Conservation (phyloP, 73 alveolate species). For the Urostyla sp. region DNA sequence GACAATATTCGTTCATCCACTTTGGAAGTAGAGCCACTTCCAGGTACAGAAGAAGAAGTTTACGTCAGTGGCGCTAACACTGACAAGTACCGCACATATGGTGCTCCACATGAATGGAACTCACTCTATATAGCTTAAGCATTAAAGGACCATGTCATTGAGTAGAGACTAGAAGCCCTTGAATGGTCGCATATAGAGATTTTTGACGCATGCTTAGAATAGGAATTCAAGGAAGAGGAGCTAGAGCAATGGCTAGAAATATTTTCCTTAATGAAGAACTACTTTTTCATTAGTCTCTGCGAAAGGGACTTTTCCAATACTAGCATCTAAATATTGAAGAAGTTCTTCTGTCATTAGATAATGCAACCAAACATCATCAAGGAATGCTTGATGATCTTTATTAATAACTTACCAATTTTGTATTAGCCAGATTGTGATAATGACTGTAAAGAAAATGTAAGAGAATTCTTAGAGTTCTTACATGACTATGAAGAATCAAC, state of each 20-base stretch:
- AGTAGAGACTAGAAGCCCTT: conserved; percentile 57
- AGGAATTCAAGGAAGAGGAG: conserved; percentile 69
- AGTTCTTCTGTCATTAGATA: conserved; percentile 61
- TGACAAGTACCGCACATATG: conserved; percentile 75
- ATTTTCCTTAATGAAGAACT: conserved; percentile 63
- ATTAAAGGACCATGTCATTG: conserved; percentile 73
- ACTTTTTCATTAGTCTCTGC: conserved; percentile 69
- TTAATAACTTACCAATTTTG: conserved; percentile 56
- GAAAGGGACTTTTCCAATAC: conserved; percentile 66
- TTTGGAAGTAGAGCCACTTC: conserved; percentile 69
- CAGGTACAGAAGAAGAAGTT: conserved; percentile 71
- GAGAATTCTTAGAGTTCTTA: conserved; percentile 71
- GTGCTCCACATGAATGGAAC: conserved; percentile 89
- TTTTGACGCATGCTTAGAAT: conserved; percentile 77
- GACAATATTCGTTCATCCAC: conserved; percentile 78
- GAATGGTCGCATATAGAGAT: conserved; percentile 83
- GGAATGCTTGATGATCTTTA: conserved; percentile 63
- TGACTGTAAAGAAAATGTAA: conserved; percentile 61
- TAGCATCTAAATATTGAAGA: conserved; percentile 69
- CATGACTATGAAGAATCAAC: conserved; percentile 53
- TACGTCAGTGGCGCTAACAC: conserved; percentile 82
- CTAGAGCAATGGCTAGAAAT: conserved; percentile 70
- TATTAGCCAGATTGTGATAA: conserved; percentile 60
- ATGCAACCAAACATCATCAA: conserved; percentile 56
- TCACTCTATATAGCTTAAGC: conserved; percentile 82